Evolutionary conservation across 2,329 filamentous ascomycete species (phyloP).

Genomic region (Neofusicoccum cordaticola): DNA sequence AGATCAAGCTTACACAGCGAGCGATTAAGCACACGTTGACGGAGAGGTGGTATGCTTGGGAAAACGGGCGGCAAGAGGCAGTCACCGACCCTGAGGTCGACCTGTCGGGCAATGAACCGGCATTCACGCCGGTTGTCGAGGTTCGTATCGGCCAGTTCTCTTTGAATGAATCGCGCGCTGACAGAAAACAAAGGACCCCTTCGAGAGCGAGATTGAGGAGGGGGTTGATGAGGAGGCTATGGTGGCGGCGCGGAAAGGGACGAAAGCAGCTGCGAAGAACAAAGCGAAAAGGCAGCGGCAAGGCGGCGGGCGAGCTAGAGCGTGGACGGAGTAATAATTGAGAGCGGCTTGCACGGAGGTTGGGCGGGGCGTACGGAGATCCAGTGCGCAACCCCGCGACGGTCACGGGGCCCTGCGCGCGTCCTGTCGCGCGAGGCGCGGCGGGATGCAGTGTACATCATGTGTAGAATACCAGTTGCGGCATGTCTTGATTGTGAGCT

Average conservation of each 20-base stretch:
- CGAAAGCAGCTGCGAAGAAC: background rate
- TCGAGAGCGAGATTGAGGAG: background rate
- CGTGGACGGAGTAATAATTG: slow-evolving; percentile 10
- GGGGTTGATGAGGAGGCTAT: background rate
- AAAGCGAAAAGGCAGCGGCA: background rate
- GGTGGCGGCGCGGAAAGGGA: background rate
- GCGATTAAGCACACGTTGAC: slow-evolving; percentile 81
- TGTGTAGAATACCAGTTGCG: slow-evolving; percentile 12
- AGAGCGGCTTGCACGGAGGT: slow-evolving; percentile 5
- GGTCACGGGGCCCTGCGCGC: slow-evolving; percentile 1
- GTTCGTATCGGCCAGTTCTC: background rate
- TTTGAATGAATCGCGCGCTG: background rate
- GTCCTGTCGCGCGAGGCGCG: background rate
- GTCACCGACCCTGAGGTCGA: slow-evolving; percentile 55
- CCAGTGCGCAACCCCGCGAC: slow-evolving; percentile 8
- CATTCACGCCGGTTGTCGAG: slow-evolving; percentile 7
- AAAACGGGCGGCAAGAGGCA: slow-evolving; percentile 61
- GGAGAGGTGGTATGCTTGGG: slow-evolving; percentile 85
- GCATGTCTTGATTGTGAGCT: slow-evolving; percentile 16
- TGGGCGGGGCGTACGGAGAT: slow-evolving; percentile 5
- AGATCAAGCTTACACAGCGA: slow-evolving; percentile 77
- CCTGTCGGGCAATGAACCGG: slow-evolving; percentile 31
- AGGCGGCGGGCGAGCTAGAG: background rate
- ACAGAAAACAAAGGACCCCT: background rate
- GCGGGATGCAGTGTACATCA: slow-evolving; percentile 5